Percentiles rank a stretch among this genome's conserved stretches.
Conservation (phyloP, 306 rosid genomes). For the Rosa lucieae region DNA sequence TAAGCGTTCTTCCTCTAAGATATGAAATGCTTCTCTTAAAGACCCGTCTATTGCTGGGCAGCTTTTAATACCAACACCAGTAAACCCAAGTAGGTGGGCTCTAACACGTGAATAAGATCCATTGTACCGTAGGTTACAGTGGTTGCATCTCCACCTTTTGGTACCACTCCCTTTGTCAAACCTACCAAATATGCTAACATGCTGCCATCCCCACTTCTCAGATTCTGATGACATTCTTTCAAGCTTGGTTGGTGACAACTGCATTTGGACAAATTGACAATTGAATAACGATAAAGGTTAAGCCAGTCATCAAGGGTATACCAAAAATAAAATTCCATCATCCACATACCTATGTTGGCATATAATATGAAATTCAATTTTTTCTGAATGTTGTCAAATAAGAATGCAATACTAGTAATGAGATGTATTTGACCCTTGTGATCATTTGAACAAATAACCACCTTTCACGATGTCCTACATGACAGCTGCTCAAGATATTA, state of each 20-base stretch:
- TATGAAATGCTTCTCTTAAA: constrained; percentile 48
- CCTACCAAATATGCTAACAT: constrained; percentile 62
- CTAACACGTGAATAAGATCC: constrained; percentile 69
- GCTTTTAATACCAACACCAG: constrained; percentile 60
- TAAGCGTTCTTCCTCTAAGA: constrained; percentile 50
- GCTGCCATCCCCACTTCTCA: constrained; percentile 68
- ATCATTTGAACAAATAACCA: not conserved
- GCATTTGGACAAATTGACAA: not conserved
- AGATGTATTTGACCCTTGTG: not conserved
- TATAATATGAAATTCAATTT: not conserved
- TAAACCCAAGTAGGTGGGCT: constrained; percentile 62
- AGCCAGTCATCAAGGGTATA: not conserved
- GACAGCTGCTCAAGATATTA: not conserved
- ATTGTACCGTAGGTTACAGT: constrained; percentile 50
- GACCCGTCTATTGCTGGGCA: constrained; percentile 51
- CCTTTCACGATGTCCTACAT: not conserved
- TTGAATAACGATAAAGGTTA: not conserved
- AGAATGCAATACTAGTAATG: not conserved
- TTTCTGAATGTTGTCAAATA: not conserved
- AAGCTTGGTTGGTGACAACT: not conserved
- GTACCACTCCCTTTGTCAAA: constrained; percentile 71
- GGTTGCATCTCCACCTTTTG: constrained; percentile 66
- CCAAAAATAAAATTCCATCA: not conserved
- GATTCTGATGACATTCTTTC: constrained; percentile 46
- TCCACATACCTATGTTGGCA: not conserved